phyloP scores from a whole-genome alignment of 139 green algal species.

The Coccomyxa sp. region DNA sequence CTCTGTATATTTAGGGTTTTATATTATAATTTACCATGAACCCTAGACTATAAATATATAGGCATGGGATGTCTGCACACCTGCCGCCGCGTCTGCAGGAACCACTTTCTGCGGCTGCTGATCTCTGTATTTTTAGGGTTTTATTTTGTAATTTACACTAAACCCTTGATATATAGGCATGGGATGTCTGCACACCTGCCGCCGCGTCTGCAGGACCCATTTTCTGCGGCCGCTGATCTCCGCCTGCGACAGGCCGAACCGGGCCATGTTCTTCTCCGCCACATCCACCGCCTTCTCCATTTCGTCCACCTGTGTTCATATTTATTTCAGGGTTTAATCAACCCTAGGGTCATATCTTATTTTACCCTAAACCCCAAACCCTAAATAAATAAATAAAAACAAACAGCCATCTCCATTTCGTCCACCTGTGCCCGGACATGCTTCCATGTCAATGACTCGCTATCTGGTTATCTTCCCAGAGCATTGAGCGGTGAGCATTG shows the following conservation, averaged over 20 bases:
- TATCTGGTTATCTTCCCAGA: too few relatives aligned
- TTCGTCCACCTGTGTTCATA: conserved; percentile 59
- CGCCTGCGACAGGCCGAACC: conserved; percentile 65
- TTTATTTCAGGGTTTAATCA: background rate
- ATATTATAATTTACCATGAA: background rate
- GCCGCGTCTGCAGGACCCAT: conserved; percentile 57
- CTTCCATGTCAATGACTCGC: background rate
- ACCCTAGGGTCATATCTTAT: too few relatives aligned
- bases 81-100: background rate
- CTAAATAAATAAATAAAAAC: too few relatives aligned
- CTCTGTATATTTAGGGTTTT: conserved; percentile 44
- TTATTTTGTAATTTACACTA: too few relatives aligned
- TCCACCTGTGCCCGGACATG: conserved; percentile 43
- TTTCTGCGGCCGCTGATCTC: conserved; percentile 61
- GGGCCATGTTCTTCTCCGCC: conserved; percentile 65
- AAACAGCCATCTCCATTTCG: conserved; percentile 72
- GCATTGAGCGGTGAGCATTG: too few relatives aligned
- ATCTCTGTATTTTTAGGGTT: too few relatives aligned
- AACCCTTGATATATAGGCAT: too few relatives aligned
- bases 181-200: conserved; percentile 40
- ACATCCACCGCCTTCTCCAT: conserved; percentile 69
- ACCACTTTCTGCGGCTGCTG: too few relatives aligned
- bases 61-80: too few relatives aligned
- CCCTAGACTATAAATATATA: background rate
- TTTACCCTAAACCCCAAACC: background rate